Evolutionary conservation across 257 asterid species (phyloP).

Genomic region (Capsicum baccatum): DNA sequence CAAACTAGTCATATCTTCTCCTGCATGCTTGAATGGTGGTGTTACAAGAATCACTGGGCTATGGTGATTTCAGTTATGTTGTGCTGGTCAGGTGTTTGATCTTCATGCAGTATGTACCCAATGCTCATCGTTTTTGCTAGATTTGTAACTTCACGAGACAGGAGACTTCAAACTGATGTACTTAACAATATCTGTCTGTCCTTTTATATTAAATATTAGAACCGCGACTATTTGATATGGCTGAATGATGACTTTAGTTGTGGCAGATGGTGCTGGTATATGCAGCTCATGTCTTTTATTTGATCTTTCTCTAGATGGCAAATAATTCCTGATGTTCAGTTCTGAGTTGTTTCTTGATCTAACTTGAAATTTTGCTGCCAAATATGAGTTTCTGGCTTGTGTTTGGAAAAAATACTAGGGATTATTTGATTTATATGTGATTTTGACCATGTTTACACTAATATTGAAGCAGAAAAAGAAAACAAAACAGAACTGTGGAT

Average conservation of each 20-base stretch:
- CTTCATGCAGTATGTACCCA: conserved; percentile 7
- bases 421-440: too few species aligned
- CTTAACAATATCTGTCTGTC: not conserved
- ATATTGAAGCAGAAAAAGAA: too few species aligned
- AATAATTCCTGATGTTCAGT: not conserved
- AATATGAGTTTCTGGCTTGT: too few species aligned
- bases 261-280: not conserved
- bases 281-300: not conserved
- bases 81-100: not conserved
- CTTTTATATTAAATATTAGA: not conserved
- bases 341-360: not conserved
- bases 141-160: not conserved
- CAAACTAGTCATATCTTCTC: not conserved
- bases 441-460: too few species aligned
- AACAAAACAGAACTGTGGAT: too few species aligned
- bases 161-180: not conserved
- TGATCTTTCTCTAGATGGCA: not conserved
- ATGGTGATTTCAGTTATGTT: not conserved
- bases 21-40: not conserved
- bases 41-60: conserved; percentile 14
- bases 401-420: too few species aligned
- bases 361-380: not conserved
- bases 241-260: not conserved
- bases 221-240: not conserved
- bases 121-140: not conserved